Base-by-base conservation (phyloP, 176 grass and related monocot genomes). In the Bolboschoenus planiculmis region DNA sequence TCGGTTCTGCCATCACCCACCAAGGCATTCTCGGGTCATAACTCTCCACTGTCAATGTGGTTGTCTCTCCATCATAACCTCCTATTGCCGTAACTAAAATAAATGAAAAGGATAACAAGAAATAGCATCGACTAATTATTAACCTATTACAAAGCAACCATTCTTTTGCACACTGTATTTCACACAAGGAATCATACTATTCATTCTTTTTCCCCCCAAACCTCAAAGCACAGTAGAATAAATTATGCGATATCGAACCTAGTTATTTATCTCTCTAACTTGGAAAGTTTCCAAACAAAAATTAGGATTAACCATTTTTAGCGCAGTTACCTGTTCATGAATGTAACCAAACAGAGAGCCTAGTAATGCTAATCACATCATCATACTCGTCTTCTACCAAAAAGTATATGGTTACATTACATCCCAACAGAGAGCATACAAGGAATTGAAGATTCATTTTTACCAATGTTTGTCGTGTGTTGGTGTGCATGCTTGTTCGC, bases 1-100 rank as follows among this genome's bases (percentile, higher is more conserved):
- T 89, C 26, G 92, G 85, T 53, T 92, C 95, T 0, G 34, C 62
- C 66, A 42, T 86, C 83, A 91, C 78, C 92, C 95, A 94, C 7
- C 78, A 84, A 0, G 79, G 78, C 79, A 92, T 87, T 26, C 90
- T 88, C 70, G 95, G 95, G 84, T 97, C 92, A 0, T 86, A 92
- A 24, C 87, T 31, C 80, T 97, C 92, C 51, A 97, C 83, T 4
- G 82, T 92, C 42, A 88, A 58, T 39, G 78, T 78, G 83, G 92
- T 88, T 72, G 43, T 76, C 80, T 83, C 78, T 14, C 83, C 72
- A 10, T 94, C 78, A 54, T 89, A 97, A 60, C 95, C 95, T 53
- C 95, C 95, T 78, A 91, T 84, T 20, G 85, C 61, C 61, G 44
- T 88, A 97, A 83, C 95, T 97, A 54, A 78, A 78, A 30, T 11